phyloP scores from a whole-genome alignment of 1,139 yeast species.

The Debaryomycetaceae sp. region DNA sequence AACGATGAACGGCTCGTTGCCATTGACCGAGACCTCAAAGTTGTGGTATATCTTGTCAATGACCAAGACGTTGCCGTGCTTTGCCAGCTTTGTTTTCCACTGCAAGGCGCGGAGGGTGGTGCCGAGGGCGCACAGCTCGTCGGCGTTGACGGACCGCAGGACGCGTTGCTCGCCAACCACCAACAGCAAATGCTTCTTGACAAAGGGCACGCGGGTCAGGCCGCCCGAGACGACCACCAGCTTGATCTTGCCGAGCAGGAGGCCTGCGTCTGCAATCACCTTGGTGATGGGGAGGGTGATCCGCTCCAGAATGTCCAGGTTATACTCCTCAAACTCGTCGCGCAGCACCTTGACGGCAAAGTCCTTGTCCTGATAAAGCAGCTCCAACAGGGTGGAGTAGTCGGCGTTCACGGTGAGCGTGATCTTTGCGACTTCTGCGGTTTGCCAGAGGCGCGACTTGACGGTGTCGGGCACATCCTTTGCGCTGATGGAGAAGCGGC shows the following conservation, averaged over 20 bases:
- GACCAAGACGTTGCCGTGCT: constrained; percentile 46
- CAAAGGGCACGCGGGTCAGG: constrained; percentile 80
- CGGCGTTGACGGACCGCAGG: constrained; percentile 89
- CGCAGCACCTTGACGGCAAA: constrained; percentile 58
- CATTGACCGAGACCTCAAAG: constrained; percentile 22
- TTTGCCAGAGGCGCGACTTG: constrained; percentile 58
- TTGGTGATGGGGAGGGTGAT: constrained; percentile 44
- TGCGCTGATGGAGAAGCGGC: constrained; percentile 26
- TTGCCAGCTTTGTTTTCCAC: constrained; percentile 34
- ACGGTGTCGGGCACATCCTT: constrained; percentile 41
- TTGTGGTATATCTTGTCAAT: constrained; percentile 43
- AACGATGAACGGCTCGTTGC: constrained; percentile 17
- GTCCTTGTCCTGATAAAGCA: constrained; percentile 60
- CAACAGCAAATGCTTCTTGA: constrained; percentile 47
- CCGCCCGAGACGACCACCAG: constrained; percentile 88
- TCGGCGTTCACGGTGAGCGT: constrained; percentile 83
- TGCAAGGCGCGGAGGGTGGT: constrained; percentile 71
- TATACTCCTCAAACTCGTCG: constrained; percentile 62
- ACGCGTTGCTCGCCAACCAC: constrained; percentile 53
- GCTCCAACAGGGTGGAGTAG: constrained; percentile 61
- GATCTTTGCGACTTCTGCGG: constrained; percentile 80
- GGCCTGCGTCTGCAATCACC: constrained; percentile 31
- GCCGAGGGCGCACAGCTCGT: constrained; percentile 90
- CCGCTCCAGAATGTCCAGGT: constrained; percentile 31
- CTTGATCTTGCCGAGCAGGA: constrained; percentile 29